Conservation (phyloP, 306 rosid species). For the Canavalia gladiata region DNA sequence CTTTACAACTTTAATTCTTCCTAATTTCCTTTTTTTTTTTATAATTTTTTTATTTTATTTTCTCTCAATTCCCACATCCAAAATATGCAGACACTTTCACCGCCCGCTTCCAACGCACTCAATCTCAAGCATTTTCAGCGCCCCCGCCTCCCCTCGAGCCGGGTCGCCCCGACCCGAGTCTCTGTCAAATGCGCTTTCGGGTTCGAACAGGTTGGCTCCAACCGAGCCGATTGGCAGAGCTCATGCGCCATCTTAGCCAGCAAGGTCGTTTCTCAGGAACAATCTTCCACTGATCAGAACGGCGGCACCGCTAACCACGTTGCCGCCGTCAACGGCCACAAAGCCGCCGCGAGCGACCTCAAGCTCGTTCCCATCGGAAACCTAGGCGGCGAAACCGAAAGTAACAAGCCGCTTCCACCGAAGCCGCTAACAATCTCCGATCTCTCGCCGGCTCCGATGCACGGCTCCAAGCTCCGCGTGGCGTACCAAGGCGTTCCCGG, state of each 20-base stretch:
- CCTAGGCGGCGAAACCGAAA: neutral
- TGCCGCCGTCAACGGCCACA: constrained; percentile 79
- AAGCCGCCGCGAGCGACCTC: constrained; percentile 61
- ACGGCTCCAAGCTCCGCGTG: constrained; percentile 86
- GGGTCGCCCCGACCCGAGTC: constrained; percentile 47
- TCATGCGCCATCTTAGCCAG: constrained; percentile 89
- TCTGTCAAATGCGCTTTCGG: constrained; percentile 64
- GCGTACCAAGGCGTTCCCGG: constrained; percentile 99
- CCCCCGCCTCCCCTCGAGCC: constrained; percentile 7
- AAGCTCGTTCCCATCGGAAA: constrained; percentile 72
- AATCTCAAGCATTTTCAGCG: constrained; percentile 29
- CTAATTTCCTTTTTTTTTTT: neutral
- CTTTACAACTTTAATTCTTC: neutral
- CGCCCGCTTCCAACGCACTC: constrained; percentile 55
- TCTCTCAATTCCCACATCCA: neutral
- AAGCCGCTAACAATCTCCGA: constrained; percentile 87
- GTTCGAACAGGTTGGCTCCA: constrained; percentile 57
- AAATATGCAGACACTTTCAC: constrained; percentile 70
- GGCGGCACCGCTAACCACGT: constrained; percentile 49
- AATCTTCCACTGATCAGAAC: constrained; percentile 48
- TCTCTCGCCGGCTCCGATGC: constrained; percentile 96
- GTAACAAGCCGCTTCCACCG: constrained; percentile 53
- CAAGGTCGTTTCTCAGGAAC: constrained; percentile 72
- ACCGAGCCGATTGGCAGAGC: constrained; percentile 89
- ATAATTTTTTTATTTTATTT: neutral